Evolutionary conservation across 176 grass and related monocot species (phyloP).

Genomic region (Eragrostis nindensis): DNA sequence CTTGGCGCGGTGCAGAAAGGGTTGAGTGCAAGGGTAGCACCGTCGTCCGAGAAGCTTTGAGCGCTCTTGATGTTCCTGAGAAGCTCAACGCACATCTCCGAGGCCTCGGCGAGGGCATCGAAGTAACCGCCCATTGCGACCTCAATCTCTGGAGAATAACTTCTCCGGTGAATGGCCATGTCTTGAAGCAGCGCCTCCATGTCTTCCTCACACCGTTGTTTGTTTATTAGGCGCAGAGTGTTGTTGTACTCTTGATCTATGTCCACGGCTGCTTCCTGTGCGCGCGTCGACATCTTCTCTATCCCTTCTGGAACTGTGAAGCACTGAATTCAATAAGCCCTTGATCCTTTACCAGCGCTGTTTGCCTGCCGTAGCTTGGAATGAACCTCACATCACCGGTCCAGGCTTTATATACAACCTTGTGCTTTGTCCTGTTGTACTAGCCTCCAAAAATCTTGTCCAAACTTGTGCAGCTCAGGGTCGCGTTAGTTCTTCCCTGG

Average conservation of each 20-base stretch:
- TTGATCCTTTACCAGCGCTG: slow-evolving; percentile 21
- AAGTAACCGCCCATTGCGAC: no score
- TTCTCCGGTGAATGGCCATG: no score
- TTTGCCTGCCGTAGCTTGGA: slow-evolving; percentile 40
- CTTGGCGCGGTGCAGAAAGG: slow-evolving; percentile 44
- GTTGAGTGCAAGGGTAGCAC: no score
- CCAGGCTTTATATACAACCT: slow-evolving; percentile 26
- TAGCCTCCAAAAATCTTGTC: not conserved
- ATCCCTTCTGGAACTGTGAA: not conserved
- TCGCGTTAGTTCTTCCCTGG: not conserved
- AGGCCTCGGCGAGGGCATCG: no score
- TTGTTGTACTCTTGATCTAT: slow-evolving; percentile 49
- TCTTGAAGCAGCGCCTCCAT: no score
- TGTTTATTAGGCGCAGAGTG: slow-evolving; percentile 24
- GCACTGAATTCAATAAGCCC: not conserved
- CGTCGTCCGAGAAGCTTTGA: no score
- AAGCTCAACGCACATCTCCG: no score
- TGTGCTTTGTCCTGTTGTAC: not conserved
- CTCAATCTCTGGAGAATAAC: no score
- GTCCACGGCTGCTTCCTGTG: not conserved
- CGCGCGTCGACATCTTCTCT: slow-evolving; percentile 1
- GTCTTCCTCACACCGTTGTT: not conserved
- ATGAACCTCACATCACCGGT: not conserved
- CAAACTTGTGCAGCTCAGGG: slow-evolving; percentile 4
- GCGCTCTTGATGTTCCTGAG: no score